phyloP scores from a whole-genome alignment of 208 protist species.

The Acanthamoeba triangularis region DNA sequence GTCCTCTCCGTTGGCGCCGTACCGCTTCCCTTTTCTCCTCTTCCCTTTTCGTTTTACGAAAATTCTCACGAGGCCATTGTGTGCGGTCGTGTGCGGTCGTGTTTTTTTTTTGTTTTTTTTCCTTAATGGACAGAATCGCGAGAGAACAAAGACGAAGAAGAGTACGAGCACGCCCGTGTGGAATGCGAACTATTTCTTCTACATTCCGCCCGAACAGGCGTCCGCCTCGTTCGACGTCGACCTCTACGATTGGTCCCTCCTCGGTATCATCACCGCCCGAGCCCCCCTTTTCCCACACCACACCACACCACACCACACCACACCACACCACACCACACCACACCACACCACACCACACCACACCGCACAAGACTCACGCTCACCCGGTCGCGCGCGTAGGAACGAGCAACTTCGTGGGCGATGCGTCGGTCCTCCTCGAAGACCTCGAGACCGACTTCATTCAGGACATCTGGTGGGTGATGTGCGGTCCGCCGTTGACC shows the following conservation, averaged over 20 bases:
- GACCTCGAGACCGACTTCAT: slow-evolving; percentile 4
- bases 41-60: background rate
- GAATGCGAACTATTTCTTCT: slow-evolving; percentile 39
- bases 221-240: background rate
- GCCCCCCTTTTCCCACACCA: background rate
- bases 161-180: background rate
- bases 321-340: too few relatives aligned
- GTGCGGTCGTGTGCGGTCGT: background rate
- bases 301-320: background rate
- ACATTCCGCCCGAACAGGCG: slow-evolving; percentile 14
- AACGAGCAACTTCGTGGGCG: slow-evolving; percentile 27
- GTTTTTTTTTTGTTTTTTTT: background rate
- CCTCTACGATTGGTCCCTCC: slow-evolving; percentile 15
- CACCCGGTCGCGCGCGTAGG: background rate
- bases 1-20: background rate
- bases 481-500: background rate
- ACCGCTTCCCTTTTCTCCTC: background rate
- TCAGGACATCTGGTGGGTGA: slow-evolving; percentile 21
- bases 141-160: slow-evolving; percentile 51
- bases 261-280: background rate
- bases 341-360: too few relatives aligned
- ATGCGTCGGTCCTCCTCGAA: background rate
- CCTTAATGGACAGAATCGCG: background rate
- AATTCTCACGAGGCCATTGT: too few relatives aligned
- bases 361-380: too few relatives aligned